Conservation (phyloP, 2,329 filamentous ascomycete genomes). For the Aureobasidium sp. region DNA sequence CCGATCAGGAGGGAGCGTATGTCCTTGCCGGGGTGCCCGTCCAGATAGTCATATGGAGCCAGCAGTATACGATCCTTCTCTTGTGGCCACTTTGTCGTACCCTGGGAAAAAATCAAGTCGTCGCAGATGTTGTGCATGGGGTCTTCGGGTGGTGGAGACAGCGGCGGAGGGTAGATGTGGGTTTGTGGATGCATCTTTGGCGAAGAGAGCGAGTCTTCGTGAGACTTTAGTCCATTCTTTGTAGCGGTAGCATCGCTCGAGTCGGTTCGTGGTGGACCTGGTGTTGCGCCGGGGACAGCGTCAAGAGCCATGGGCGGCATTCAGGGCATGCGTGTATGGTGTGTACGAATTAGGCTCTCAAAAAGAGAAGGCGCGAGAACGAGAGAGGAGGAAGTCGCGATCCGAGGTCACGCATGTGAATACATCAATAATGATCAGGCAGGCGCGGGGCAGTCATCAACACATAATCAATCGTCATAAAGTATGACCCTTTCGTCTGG, state of each 20-base stretch:
- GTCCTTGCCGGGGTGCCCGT: conserved; percentile 74
- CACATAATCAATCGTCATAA: background rate
- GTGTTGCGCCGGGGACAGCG: conserved; percentile 17
- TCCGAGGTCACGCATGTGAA: background rate
- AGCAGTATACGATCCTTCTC: conserved; percentile 72
- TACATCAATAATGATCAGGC: background rate
- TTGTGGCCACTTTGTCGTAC: conserved; percentile 52
- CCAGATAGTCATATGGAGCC: conserved; percentile 75
- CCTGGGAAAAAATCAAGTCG: conserved; percentile 34
- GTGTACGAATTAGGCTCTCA: background rate
- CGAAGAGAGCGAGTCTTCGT: background rate
- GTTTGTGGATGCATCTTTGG: conserved; percentile 7
- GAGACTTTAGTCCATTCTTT: conserved; percentile 6
- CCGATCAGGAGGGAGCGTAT: conserved; percentile 72
- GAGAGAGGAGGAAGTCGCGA: background rate
- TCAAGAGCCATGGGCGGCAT: conserved; percentile 10
- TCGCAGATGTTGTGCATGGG: conserved; percentile 19
- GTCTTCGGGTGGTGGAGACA: conserved; percentile 9
- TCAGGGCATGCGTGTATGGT: conserved; percentile 1
- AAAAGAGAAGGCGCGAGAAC: conserved; percentile 4
- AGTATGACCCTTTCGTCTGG: background rate
- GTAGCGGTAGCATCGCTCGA: conserved; percentile 13
- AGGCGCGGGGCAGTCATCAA: background rate
- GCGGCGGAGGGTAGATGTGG: background rate
- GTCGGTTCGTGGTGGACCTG: conserved; percentile 13